A percentile compares a stretch with the other conserved stretches of the same genome.
Conservation (phyloP, 139 green algal genomes). For the Axilococcus clingmanii region DNA sequence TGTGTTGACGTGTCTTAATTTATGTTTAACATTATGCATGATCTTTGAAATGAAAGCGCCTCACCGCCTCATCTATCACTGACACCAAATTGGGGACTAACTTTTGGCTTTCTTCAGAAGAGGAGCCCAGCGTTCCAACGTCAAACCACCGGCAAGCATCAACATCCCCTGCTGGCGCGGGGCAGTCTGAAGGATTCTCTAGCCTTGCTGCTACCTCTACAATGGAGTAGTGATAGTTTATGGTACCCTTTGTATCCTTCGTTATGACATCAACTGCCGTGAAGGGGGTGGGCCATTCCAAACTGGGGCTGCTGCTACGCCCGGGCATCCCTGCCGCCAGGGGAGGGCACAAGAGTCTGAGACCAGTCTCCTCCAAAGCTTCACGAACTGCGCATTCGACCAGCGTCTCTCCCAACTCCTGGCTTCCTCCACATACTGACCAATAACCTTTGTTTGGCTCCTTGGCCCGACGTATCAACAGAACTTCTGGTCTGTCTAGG, state of each 20-base stretch:
- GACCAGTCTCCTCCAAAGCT: slow-evolving; percentile 4
- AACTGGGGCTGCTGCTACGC: not conserved
- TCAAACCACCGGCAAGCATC: slow-evolving; percentile 2
- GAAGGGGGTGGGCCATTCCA: not conserved
- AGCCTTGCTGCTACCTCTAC: slow-evolving; percentile 6
- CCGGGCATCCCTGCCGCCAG: not conserved
- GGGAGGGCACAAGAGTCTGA: not conserved
- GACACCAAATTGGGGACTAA: not conserved
- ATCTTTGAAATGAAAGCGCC: too few species aligned
- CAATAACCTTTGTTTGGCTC: slow-evolving; percentile 1
- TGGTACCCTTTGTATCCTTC: not conserved
- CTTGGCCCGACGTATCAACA: slow-evolving; percentile 7
- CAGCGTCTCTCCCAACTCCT: slow-evolving; percentile 8
- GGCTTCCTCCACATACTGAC: slow-evolving; percentile 2
- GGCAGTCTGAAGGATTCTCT: not conserved
- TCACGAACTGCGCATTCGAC: slow-evolving; percentile 12
- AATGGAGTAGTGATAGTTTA: slow-evolving; percentile 6
- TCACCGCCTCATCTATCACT: slow-evolving; percentile 3
- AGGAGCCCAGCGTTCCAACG: not conserved
- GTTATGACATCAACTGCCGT: slow-evolving; percentile 10
- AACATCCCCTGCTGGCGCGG: slow-evolving; percentile 2
- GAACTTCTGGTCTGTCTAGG: not conserved
- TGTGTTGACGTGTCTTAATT: too few species aligned
- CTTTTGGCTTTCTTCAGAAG: not conserved
- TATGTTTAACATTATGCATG: too few species aligned